Conservation (phyloP, 2,329 filamentous ascomycete genomes). For the Dactylonectria macrodidyma region DNA sequence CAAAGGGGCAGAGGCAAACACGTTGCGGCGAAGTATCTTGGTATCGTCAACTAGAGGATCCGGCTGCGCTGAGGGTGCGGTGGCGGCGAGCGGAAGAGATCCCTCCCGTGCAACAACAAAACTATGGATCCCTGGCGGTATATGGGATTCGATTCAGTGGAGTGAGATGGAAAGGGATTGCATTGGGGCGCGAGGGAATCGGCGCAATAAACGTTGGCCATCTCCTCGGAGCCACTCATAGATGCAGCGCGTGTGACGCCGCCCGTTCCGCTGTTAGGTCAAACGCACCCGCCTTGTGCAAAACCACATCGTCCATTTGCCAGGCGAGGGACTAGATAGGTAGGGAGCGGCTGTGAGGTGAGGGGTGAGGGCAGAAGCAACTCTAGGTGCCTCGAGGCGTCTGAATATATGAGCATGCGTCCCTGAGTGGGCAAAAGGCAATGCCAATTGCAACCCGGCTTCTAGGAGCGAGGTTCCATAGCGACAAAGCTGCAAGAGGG, state of each 20-base stretch:
- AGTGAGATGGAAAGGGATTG: background rate
- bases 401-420: background rate
- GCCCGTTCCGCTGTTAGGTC: slow-evolving; percentile 8
- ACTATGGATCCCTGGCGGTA: slow-evolving; percentile 16
- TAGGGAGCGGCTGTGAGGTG: background rate
- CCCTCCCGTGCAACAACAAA: slow-evolving; percentile 5
- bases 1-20: slow-evolving; percentile 15
- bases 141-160: slow-evolving; percentile 10
- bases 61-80: slow-evolving; percentile 20
- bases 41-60: slow-evolving; percentile 32
- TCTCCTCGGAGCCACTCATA: background rate
- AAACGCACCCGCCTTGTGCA: background rate
- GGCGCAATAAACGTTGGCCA: background rate
- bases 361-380: slow-evolving; percentile 3
- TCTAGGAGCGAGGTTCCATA: background rate
- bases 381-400: background rate
- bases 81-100: slow-evolving; percentile 32
- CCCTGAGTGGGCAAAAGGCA: background rate
- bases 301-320: background rate
- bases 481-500: background rate
- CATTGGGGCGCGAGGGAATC: background rate
- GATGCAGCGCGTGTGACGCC: slow-evolving; percentile 16
- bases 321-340: background rate
- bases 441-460: slow-evolving; percentile 2
- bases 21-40: slow-evolving; percentile 26